Evolutionary conservation across 2,329 filamentous ascomycete species (phyloP).

Genomic region (Exserohilum rostratum): DNA sequence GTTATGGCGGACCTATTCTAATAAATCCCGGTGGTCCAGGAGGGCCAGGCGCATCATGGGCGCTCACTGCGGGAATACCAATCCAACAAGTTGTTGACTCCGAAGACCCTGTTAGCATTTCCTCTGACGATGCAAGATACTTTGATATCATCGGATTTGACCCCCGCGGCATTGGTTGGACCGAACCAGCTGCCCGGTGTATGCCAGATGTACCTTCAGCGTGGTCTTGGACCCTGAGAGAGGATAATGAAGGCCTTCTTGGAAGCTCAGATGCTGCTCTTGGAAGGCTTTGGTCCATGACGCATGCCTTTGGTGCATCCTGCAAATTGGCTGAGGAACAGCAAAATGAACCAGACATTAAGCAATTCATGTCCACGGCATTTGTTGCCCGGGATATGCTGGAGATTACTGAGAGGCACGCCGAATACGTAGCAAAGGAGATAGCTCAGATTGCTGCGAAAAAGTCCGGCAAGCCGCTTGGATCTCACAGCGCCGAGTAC

Average conservation of each 20-base stretch:
- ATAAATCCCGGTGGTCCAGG: slow-evolving; percentile 55
- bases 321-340: slow-evolving; percentile 34
- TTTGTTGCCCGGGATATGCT: slow-evolving; percentile 59
- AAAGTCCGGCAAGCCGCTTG: background rate
- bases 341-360: slow-evolving; percentile 45
- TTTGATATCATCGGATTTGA: slow-evolving; percentile 56
- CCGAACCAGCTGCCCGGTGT: slow-evolving; percentile 45
- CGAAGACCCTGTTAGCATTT: slow-evolving; percentile 9
- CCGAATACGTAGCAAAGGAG: slow-evolving; percentile 38
- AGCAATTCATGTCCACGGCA: slow-evolving; percentile 54
- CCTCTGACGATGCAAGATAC: slow-evolving; percentile 38
- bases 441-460: background rate
- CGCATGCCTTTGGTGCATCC: slow-evolving; percentile 42
- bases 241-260: slow-evolving; percentile 47
- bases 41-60: slow-evolving; percentile 47
- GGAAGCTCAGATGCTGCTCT: slow-evolving; percentile 52
- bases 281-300: slow-evolving; percentile 52
- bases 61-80: slow-evolving; percentile 27
- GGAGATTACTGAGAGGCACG: slow-evolving; percentile 54
- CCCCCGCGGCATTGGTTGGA: slow-evolving; percentile 50
- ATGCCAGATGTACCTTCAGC: slow-evolving; percentile 36
- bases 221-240: slow-evolving; percentile 48
- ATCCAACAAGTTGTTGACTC: slow-evolving; percentile 42
- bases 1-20: slow-evolving; percentile 51
- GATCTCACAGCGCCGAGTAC: background rate